Evolutionary conservation across 106 monocot genomes (phyloP), one percentile per base, ranked within the genome.

Genomic region (Dioscorea dumetorum): DNA sequence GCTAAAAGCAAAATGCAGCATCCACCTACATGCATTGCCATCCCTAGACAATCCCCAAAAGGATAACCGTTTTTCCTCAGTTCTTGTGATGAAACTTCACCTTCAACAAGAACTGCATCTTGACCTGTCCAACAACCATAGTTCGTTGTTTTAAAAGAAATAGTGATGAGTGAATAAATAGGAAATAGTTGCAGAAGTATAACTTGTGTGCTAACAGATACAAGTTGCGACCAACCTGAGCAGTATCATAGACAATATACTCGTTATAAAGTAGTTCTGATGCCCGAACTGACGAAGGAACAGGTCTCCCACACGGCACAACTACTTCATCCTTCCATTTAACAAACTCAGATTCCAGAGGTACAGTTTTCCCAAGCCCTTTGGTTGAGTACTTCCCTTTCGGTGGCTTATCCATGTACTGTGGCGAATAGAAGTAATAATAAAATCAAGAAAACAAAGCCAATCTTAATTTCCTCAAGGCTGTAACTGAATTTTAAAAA

Each of bases 91-190:
- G 82, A 80, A 99, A 99, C 64, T 81, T 87, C 66, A 99, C 97
- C 77, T 99, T 99, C 78, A 92, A 58, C 79, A 92, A 67, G 72
- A 87, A 99, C 78, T 99, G 97, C 97, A 99, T 85, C 79, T 99
- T 99, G 23, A 93, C 92, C 97, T 99, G 80, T 60, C 61, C 70
- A 33, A 58, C 10, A 41, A 41, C 41, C 41, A 41, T 41, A 5
- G 6, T 0, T 41, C 5, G 10, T 41, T 41, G 41, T 41, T 41
- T 41, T 1, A 28, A 3, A 28, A 41, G 41, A 0, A 41, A 8
- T 41, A 41, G 41, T 41, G 6, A 41, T 8, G 41, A 8, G 41
- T 0, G 10, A 41, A 41, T 41, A 5, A 10, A 41, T 41, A 10
- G 41, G 41, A 41, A 41, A 41, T 6, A 6, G 6, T 6, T 10